phyloP scores from a whole-genome alignment of 23 red algal species.

The Gracilariopsis chorda region DNA sequence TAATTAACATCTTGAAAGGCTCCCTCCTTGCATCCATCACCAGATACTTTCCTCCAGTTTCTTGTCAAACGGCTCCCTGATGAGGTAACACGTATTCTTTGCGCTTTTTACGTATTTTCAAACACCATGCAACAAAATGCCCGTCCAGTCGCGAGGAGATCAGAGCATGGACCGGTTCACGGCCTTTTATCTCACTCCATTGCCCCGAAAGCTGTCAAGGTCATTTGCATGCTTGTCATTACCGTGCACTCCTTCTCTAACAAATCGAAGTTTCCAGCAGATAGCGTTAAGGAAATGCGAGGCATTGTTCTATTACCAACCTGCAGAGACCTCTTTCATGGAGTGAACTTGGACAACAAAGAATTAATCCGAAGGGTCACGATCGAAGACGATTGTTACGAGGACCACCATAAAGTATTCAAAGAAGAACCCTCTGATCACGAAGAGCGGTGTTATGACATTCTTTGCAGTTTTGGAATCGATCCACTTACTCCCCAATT shows the following conservation, averaged over 20 bases:
- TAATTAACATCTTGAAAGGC: background rate
- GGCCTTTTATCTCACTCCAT: conserved; percentile 30
- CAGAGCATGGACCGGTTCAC: background rate
- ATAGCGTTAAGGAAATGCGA: background rate
- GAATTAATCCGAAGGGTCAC: background rate
- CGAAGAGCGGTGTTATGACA: conserved; percentile 19
- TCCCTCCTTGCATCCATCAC: background rate
- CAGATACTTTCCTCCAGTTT: background rate
- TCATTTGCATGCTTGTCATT: background rate
- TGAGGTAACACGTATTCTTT: background rate
- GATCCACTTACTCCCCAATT: background rate
- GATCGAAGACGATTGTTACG: background rate
- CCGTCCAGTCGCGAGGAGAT: background rate
- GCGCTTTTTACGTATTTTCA: conserved; percentile 24
- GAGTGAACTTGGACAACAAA: conserved; percentile 35
- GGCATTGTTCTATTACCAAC: conserved; percentile 20
- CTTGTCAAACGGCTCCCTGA: background rate
- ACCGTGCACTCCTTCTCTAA: conserved; percentile 47
- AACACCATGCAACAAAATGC: conserved; percentile 16
- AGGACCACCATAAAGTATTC: background rate
- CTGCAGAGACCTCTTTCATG: conserved; percentile 1
- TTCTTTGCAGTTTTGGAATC: conserved; percentile 23
- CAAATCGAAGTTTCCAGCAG: background rate
- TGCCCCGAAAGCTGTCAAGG: conserved; percentile 29
- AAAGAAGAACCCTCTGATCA: background rate